Conservation (phyloP, 225 moss, liverwort and hornwort species). For the Physcomitrium patens region DNA sequence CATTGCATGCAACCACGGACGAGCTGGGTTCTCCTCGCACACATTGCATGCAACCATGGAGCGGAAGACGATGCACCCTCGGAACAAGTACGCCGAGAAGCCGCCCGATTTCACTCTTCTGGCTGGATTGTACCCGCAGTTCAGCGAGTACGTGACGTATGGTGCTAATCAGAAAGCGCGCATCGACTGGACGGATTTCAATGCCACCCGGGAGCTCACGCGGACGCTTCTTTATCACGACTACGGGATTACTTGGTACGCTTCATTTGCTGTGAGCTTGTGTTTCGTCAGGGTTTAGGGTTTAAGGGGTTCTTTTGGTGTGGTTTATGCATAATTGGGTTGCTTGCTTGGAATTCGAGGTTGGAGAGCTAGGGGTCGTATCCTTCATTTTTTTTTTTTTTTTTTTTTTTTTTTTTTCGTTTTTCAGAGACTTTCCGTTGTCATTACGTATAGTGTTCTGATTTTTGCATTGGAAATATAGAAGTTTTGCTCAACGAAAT, state of each 20-base stretch:
- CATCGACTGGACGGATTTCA: constrained; percentile 97
- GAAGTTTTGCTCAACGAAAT: not conserved
- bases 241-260: constrained; percentile 88
- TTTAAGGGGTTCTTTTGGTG: constrained; percentile 14
- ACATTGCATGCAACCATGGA: constrained; percentile 23
- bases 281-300: not conserved
- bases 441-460: not conserved
- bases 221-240: constrained; percentile 85
- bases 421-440: not conserved
- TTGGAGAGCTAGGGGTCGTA: not conserved
- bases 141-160: constrained; percentile 63
- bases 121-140: constrained; percentile 73
- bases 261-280: not conserved
- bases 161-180: constrained; percentile 63
- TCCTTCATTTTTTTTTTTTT: not conserved
- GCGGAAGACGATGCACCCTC: constrained; percentile 69
- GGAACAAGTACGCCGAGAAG: constrained; percentile 90
- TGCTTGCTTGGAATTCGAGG: not conserved
- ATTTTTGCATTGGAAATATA: constrained; percentile 12
- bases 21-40: too few species aligned
- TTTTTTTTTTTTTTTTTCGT: not conserved
- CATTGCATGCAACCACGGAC: constrained; percentile 17
- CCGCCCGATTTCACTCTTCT: constrained; percentile 78
- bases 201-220: constrained; percentile 91
- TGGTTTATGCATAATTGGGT: constrained; percentile 2